Percentiles rank a stretch among this genome's conserved stretches.
phyloP scores from a whole-genome alignment of 805 yeast genomes.

The Komagataella pastoris region DNA sequence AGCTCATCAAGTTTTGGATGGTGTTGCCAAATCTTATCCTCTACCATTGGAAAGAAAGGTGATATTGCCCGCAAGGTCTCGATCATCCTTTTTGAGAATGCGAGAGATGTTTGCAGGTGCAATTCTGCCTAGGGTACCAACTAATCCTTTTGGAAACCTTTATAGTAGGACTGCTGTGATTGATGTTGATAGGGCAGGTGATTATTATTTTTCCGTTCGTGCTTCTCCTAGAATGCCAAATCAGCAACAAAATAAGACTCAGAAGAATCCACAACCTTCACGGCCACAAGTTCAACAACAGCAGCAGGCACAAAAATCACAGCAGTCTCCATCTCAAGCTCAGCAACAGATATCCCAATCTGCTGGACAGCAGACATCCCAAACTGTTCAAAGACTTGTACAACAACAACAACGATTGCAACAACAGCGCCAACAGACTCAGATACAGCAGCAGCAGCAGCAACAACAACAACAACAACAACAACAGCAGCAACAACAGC shows the following conservation, averaged over 20 bases:
- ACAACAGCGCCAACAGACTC: slow-evolving; percentile 12
- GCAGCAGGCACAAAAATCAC: slow-evolving; percentile 1
- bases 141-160: slow-evolving; percentile 56
- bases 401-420: slow-evolving; percentile 2
- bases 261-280: slow-evolving; percentile 10
- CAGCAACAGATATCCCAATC: slow-evolving; percentile 2
- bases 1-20: slow-evolving; percentile 81
- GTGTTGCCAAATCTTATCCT: slow-evolving; percentile 69
- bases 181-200: slow-evolving; percentile 57
- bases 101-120: slow-evolving; percentile 92
- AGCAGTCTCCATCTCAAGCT: slow-evolving; percentile 3
- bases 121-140: slow-evolving; percentile 45
- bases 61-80: slow-evolving; percentile 52
- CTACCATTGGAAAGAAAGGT: slow-evolving; percentile 73
- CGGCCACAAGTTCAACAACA: slow-evolving; percentile 7
- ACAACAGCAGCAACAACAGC: slow-evolving; percentile 4
- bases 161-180: slow-evolving; percentile 72
- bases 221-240: slow-evolving; percentile 26
- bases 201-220: slow-evolving; percentile 43
- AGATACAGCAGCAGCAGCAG: neutral
- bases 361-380: slow-evolving; percentile 1
- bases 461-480: neutral
- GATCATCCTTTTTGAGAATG: slow-evolving; percentile 71
- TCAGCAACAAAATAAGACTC: neutral
- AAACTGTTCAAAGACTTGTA: neutral